Evolutionary conservation across 768 basidiomycete genomes (phyloP).

Genomic region (Rossbeevera mucosa): DNA sequence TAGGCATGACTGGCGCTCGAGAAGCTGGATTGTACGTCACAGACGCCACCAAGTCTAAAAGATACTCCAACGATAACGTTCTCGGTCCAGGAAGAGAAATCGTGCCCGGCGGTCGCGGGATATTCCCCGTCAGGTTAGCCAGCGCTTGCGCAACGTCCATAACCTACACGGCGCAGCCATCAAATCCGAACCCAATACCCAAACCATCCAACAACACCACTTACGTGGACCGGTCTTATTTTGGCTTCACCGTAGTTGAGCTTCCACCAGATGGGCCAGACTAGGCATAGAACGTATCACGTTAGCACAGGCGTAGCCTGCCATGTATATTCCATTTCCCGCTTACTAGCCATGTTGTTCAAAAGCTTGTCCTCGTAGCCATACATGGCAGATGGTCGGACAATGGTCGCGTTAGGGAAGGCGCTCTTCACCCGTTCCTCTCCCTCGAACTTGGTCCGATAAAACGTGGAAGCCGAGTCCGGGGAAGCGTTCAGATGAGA

Average conservation of each 20-base stretch:
- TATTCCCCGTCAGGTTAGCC: slow-evolving; percentile 58
- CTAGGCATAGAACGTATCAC: slow-evolving; percentile 28
- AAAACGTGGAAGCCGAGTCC: slow-evolving; percentile 76
- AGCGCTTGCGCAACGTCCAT: slow-evolving; percentile 92
- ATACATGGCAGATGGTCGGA: slow-evolving; percentile 80
- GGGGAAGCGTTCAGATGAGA: slow-evolving; percentile 90
- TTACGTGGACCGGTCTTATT: slow-evolving; percentile 88
- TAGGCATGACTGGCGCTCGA: slow-evolving; percentile 72
- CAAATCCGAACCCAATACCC: slow-evolving; percentile 7
- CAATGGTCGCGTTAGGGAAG: slow-evolving; percentile 84
- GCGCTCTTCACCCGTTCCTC: slow-evolving; percentile 80
- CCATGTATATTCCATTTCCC: slow-evolving; percentile 2
- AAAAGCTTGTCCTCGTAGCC: slow-evolving; percentile 95
- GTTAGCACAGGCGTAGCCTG: slow-evolving; percentile 8
- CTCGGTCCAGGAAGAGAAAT: slow-evolving; percentile 86
- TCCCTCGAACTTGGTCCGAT: slow-evolving; percentile 85
- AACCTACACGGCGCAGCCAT: slow-evolving; percentile 47
- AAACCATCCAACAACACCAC: slow-evolving; percentile 29
- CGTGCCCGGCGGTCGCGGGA: slow-evolving; percentile 59
- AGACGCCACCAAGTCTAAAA: slow-evolving; percentile 71
- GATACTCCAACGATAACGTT: slow-evolving; percentile 76
- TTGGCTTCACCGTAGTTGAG: slow-evolving; percentile 84
- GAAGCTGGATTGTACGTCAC: slow-evolving; percentile 76
- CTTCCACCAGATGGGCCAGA: slow-evolving; percentile 91
- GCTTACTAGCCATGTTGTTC: slow-evolving; percentile 86